Evolutionary conservation across 768 basidiomycete species (phyloP), one percentile per base, ranked within the genome.

Genomic region (Exidia glandulosa): DNA sequence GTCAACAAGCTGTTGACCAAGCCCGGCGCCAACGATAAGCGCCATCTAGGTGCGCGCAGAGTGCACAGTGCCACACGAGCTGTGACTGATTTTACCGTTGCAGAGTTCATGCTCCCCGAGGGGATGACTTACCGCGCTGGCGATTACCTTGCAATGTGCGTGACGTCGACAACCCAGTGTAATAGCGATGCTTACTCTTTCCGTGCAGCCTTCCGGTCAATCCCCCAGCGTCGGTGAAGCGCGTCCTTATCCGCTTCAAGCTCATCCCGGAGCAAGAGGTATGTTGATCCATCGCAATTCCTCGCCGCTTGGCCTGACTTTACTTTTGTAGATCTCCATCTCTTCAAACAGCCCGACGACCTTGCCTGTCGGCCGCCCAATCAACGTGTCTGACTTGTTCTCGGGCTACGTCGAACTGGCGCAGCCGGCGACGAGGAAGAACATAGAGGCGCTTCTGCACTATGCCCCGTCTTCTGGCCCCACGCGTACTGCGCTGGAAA

Each of bases 131-230:
- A 75, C 41, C 70, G 71, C 27, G 70, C 77, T 10, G 79, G 79
- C 10, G 79, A 81, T 62, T 81, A 81, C 65, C 68, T 81, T 9
- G 73, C 76, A 2, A 72, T 81, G 72, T 75, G 48, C 60, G 74
- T 66, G 2, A 7, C 2, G n/a, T 13, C 33, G 36, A 37, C 41
- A 25, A 5, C 4, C 27, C 47, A 33, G 9, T 29, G 19, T 19
- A 30, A n/a, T 2, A 32, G 55, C 36, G 30, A 57, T 13, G 48
- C 32, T 14, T 14, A 36, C 48, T 32, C 14, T 13, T 54, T 29
- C 16, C 14, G 0, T 52, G 27, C 56, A 76, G 75, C 32, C 62
- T 79, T 12, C 77, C 77, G 0, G 70, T 71, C 13, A 79, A 79
- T 60, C 77, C 77, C 2, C 33, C 64, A 13, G 67, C 69, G 2